Evolutionary conservation across 75 land plant species (phyloP).

Genomic region (Picea sitchensis): DNA sequence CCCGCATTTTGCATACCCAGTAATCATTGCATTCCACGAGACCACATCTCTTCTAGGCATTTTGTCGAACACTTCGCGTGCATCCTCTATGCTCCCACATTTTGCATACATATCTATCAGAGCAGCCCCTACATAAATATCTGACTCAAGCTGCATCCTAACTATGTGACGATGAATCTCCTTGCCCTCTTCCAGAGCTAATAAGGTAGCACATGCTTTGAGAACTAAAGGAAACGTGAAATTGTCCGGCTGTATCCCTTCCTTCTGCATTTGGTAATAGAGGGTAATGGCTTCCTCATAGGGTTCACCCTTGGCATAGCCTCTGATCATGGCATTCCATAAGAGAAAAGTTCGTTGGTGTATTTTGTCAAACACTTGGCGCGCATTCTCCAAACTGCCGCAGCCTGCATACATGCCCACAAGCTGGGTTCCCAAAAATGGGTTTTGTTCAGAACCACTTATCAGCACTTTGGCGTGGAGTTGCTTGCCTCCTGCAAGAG

Average conservation of each 20-base stretch:
- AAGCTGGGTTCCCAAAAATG: conserved; percentile 1
- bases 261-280: conserved; percentile 23
- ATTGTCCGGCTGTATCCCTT: conserved; percentile 36
- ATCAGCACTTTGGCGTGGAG: neutral
- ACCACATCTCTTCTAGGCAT: conserved; percentile 10
- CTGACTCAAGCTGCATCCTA: conserved; percentile 16
- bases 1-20: conserved; percentile 49
- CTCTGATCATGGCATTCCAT: conserved; percentile 49
- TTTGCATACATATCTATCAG: conserved; percentile 31
- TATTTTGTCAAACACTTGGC: conserved; percentile 21
- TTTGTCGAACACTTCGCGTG: conserved; percentile 1
- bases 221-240: conserved; percentile 41
- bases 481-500: neutral
- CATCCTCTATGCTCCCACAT: conserved; percentile 19
- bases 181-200: conserved; percentile 16
- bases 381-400: conserved; percentile 21
- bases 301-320: conserved; percentile 24
- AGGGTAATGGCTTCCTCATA: conserved; percentile 20
- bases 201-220: conserved; percentile 29
- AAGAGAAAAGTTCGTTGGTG: conserved; percentile 19
- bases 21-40: conserved; percentile 2
- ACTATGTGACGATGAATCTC: conserved; percentile 19
- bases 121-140: conserved; percentile 20
- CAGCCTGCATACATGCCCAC: conserved; percentile 18
- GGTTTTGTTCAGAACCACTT: neutral